phyloP scores from a whole-genome alignment of 441 rosid species.

The Dalechampia spathulata region DNA sequence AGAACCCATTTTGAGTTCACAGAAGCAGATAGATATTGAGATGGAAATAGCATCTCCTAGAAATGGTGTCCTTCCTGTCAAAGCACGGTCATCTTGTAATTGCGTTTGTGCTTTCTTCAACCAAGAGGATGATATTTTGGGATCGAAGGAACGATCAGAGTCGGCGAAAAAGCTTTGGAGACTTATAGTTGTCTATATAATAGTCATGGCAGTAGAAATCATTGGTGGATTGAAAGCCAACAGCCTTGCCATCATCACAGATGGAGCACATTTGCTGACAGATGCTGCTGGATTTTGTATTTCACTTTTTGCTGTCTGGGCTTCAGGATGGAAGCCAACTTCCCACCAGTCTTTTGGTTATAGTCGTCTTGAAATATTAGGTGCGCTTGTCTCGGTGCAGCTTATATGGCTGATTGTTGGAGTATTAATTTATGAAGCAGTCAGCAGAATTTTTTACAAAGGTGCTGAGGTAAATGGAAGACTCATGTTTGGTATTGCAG shows the following conservation, averaged over 20 bases:
- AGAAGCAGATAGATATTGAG: constrained; percentile 29
- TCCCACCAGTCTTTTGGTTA: constrained; percentile 53
- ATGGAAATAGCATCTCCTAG: constrained; percentile 30
- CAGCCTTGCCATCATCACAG: constrained; percentile 67
- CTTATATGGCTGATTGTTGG: constrained; percentile 75
- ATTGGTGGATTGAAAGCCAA: constrained; percentile 67
- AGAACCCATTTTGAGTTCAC: constrained; percentile 28
- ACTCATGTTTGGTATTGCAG: constrained; percentile 61
- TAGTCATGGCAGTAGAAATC: constrained; percentile 51
- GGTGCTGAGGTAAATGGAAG: constrained; percentile 37
- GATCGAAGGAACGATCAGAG: constrained; percentile 37
- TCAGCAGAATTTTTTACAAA: constrained; percentile 40
- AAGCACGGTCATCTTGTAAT: constrained; percentile 16
- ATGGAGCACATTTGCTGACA: constrained; percentile 66
- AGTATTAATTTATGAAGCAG: constrained; percentile 50
- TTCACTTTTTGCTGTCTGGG: constrained; percentile 53
- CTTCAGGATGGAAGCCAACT: constrained; percentile 61
- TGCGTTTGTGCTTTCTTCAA: constrained; percentile 39
- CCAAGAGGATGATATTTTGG: constrained; percentile 32
- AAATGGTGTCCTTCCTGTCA: constrained; percentile 15
- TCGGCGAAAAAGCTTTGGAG: constrained; percentile 41
- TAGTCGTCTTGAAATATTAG: constrained; percentile 63
- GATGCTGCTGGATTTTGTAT: constrained; percentile 54
- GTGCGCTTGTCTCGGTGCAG: constrained; percentile 68
- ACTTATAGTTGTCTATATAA: constrained; percentile 37